phyloP scores from a whole-genome alignment of 805 yeast species.

The Candida pseudofarinosa region DNA sequence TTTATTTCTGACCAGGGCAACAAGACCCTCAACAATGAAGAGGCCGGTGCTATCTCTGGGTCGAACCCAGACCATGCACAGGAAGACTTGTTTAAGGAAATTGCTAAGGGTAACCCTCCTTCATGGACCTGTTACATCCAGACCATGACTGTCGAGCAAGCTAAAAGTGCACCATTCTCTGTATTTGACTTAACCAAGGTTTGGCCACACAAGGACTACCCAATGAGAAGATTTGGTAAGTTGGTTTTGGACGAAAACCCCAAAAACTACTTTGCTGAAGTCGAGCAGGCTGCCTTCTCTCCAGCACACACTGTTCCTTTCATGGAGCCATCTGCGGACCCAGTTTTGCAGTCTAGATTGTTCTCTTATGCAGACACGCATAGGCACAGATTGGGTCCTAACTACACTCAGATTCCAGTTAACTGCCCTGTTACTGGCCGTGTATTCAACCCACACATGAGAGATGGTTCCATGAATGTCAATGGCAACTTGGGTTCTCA shows the following conservation, averaged over 20 bases:
- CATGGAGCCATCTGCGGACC: conserved; percentile 73
- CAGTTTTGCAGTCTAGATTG: conserved; percentile 71
- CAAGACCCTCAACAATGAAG: conserved; percentile 52
- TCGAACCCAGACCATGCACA: conserved; percentile 80
- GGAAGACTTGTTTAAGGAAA: conserved; percentile 73
- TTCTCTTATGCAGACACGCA: conserved; percentile 77
- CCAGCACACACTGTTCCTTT: conserved; percentile 74
- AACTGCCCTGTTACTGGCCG: conserved; percentile 65
- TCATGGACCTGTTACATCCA: conserved; percentile 84
- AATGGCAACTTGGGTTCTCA: conserved; percentile 66
- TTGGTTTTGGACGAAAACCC: conserved; percentile 79
- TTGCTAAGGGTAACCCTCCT: conserved; percentile 74
- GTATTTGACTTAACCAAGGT: conserved; percentile 89
- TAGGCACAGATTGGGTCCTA: conserved; percentile 69
- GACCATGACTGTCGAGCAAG: conserved; percentile 80
- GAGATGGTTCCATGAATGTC: conserved; percentile 75
- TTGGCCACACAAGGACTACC: conserved; percentile 87
- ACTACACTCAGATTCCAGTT: conserved; percentile 83
- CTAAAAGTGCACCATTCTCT: conserved; percentile 69
- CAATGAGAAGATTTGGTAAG: conserved; percentile 82
- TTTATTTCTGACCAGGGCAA: conserved; percentile 62
- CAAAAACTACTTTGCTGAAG: conserved; percentile 76
- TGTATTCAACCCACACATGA: conserved; percentile 58
- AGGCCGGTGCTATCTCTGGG: conserved; percentile 66
- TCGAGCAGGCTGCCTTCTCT: conserved; percentile 59